Conservation (phyloP, 176 grass and related monocot genomes). For the Oryza rufipogon region DNA sequence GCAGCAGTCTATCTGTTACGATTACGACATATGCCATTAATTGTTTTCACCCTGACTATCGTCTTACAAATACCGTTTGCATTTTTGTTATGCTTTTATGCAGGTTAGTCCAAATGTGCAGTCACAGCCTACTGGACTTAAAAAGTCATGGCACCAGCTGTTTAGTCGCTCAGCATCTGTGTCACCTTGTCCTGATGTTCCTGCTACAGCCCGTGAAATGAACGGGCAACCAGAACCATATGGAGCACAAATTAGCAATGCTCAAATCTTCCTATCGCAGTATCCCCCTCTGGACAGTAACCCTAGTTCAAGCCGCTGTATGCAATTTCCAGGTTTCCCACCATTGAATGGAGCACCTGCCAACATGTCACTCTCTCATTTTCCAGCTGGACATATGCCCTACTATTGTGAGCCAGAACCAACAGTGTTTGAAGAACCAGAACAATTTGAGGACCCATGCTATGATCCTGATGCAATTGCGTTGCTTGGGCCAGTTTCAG, state of each 20-base stretch:
- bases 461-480: conserved; percentile 77
- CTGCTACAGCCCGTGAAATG: conserved; percentile 33
- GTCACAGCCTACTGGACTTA: conserved; percentile 49
- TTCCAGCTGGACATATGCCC: conserved; percentile 52
- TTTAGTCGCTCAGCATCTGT: conserved; percentile 70
- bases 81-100: conserved; percentile 42
- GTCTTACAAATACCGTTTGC: conserved; percentile 27
- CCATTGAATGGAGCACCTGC: conserved; percentile 38
- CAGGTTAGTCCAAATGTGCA: conserved; percentile 76
- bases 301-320: conserved; percentile 38
- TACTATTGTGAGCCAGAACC: conserved; percentile 50
- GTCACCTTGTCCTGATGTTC: conserved; percentile 63
- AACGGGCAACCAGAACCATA: conserved; percentile 41
- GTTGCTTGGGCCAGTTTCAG: conserved; percentile 83
- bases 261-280: conserved; percentile 48
- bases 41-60: conserved; percentile 27
- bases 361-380: conserved; percentile 38
- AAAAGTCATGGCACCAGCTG: conserved; percentile 88
- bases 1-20: conserved; percentile 13
- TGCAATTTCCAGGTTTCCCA: conserved; percentile 55
- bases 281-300: conserved; percentile 60
- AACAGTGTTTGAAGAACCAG: conserved; percentile 59
- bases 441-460: conserved; percentile 87
- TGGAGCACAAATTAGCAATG: conserved; percentile 48
- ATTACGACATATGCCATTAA: conserved; percentile 11